phyloP scores from a whole-genome alignment of 2,329 filamentous ascomycete genomes.

The Oidium heveae region DNA sequence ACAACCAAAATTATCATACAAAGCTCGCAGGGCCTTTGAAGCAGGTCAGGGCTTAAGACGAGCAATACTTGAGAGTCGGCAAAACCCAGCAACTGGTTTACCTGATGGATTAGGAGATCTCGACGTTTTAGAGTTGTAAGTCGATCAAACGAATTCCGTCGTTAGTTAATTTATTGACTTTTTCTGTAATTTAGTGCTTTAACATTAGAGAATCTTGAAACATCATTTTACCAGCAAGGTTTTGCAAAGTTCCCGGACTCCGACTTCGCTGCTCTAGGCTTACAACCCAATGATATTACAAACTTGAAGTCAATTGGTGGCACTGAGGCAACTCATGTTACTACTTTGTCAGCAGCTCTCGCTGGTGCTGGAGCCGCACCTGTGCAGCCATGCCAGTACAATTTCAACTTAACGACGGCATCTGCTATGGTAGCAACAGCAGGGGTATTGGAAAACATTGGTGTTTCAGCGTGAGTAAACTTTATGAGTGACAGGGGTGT shows the following conservation, averaged over 20 bases:
- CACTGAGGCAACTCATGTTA: slow-evolving; percentile 38
- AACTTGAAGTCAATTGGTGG: slow-evolving; percentile 35
- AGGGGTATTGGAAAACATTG: slow-evolving; percentile 44
- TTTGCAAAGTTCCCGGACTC: slow-evolving; percentile 38
- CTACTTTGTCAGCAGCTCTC: slow-evolving; percentile 31
- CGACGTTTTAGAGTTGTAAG: slow-evolving; percentile 28
- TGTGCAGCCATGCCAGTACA: slow-evolving; percentile 44
- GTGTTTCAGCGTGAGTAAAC: slow-evolving; percentile 36
- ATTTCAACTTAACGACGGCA: slow-evolving; percentile 43
- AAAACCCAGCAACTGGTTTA: slow-evolving; percentile 12
- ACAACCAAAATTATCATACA: slow-evolving; percentile 8
- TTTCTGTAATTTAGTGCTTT: slow-evolving; percentile 25
- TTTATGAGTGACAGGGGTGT: background rate
- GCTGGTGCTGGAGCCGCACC: slow-evolving; percentile 36
- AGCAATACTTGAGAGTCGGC: slow-evolving; percentile 6
- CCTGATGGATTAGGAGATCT: slow-evolving; percentile 20
- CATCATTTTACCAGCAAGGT: slow-evolving; percentile 45
- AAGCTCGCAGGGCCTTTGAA: slow-evolving; percentile 9
- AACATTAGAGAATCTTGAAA: slow-evolving; percentile 51
- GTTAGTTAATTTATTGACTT: background rate
- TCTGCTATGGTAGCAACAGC: slow-evolving; percentile 43
- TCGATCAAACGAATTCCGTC: slow-evolving; percentile 1
- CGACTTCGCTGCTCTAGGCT: slow-evolving; percentile 38
- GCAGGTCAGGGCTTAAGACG: slow-evolving; percentile 4
- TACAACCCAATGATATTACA: slow-evolving; percentile 26